Evolutionary conservation across 495 filamentous ascomycete species (phyloP), one percentile per base, ranked within the genome.

Genomic region (Rhypophila decipiens): DNA sequence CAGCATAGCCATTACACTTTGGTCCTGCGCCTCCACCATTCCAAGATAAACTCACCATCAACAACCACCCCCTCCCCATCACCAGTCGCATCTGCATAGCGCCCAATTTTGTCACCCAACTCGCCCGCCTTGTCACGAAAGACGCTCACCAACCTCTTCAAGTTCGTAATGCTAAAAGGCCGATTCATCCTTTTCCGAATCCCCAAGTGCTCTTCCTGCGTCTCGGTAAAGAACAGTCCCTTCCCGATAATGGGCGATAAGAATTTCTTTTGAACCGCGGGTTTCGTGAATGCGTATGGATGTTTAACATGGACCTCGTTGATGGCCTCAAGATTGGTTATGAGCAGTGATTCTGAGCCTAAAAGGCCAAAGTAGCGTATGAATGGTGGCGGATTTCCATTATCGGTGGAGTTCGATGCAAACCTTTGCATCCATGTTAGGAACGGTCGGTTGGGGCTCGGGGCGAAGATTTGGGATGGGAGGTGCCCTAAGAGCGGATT

Each of bases 181-280:
- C 7, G 12, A 19, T 15, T 20, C 5, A 5, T 10, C 20, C 12
- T 19, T 39, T 12, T 39, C 11, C 15, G 38, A 20, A 19, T 39
- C 11, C 18, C 11, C 17, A 20, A 15, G 19, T 64, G 61, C 40
- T 51, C 58, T 4, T 53, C 47, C n/a, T n/a, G n/a, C 2, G 54
- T 56, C 20, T 66, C 63, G 29, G 50, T 44, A 24, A 66, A 51
- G 12, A 66, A 39, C 37, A 66, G 22, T 1, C 63, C 63, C 17
- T 35, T 40, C 12, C 63, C 61, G 15, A 46, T 42, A 17, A 66
- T 43, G 29, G 62, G 56, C 19, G 47, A 53, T 13, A 63, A 42
- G 20, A 54, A 47, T 10, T 53, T 56, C 13, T 40, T 23, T 20
- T 60, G 40, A 35, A 60, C 42, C 7, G 20, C 24, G 3, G 64